Evolutionary conservation across 768 basidiomycete genomes (phyloP), one percentile per base, ranked within the genome.

Genomic region (Termitomyces sp.): DNA sequence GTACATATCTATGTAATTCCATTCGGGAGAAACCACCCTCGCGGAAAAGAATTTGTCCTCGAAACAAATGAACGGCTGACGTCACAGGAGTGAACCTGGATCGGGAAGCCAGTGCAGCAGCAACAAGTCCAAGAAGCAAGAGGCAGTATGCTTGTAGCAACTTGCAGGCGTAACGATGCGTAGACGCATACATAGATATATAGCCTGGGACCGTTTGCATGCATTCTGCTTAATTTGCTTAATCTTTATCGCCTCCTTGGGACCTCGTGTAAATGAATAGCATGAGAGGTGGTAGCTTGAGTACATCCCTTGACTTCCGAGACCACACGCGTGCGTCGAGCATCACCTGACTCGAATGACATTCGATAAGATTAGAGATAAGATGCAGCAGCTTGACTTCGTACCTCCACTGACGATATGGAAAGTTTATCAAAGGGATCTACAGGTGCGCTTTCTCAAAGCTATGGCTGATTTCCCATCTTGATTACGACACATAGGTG

Each of bases 11-110:
- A 33, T 37, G 13, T 37, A 16, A 20, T 22, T 22, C 7, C 45
- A 30, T 51, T 69, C 54, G 71, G 72, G 7, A 76, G 67, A 68
- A 88, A 87, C 85, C 86, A 89, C 30, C 80, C 81, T 2, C 74
- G 61, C 0, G 72, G 70, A 49, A 72, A 73, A 0, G 76, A 73
- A 42, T 74, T 27, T 71, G 31, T 74, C 67, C 9, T 51, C 20
- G 1, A 58, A 56, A 22, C 54, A 34, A 13, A 55, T 27, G 27
- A 27, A n/a, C n/a, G n/a, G n/a, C n/a, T n/a, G n/a, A n/a, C n/a
- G n/a, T n/a, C n/a, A n/a, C n/a, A n/a, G n/a, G n/a, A n/a, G n/a
- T n/a, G n/a, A n/a, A n/a, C n/a, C n/a, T n/a, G n/a, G n/a, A n/a
- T n/a, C n/a, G n/a, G n/a, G n/a, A n/a, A n/a, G n/a, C n/a, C n/a